Conservation (phyloP, 1,284 basidiomycete species). For the Cystobasidium sp. region DNA sequence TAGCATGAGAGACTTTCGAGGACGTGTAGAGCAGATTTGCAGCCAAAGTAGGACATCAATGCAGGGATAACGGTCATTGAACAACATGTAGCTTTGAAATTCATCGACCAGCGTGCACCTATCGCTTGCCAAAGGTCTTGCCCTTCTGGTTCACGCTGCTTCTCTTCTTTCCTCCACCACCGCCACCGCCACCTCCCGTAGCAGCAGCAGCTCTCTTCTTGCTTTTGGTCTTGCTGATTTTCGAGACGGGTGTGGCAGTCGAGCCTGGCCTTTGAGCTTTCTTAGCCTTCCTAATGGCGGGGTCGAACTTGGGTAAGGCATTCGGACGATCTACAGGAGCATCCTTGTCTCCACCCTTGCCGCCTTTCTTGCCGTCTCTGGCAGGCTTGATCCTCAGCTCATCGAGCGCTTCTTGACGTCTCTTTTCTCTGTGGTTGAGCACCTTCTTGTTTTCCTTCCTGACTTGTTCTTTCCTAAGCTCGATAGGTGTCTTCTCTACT, state of each 20-base stretch:
- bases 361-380: slow-evolving; percentile 74
- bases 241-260: neutral
- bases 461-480: slow-evolving; percentile 15
- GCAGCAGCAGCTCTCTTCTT: slow-evolving; percentile 9
- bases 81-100: too few species aligned
- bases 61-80: neutral
- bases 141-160: slow-evolving; percentile 27
- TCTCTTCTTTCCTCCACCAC: slow-evolving; percentile 1
- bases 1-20: too few species aligned
- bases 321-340: slow-evolving; percentile 6
- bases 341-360: slow-evolving; percentile 5
- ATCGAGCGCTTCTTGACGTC: slow-evolving; percentile 80
- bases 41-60: neutral
- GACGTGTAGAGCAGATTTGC: too few species aligned
- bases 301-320: slow-evolving; percentile 21
- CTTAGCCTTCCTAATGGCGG: slow-evolving; percentile 21
- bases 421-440: slow-evolving; percentile 78
- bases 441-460: slow-evolving; percentile 59
- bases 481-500: slow-evolving; percentile 41
- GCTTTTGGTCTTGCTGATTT: neutral
- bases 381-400: slow-evolving; percentile 58
- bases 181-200: neutral
- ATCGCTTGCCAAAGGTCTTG: slow-evolving; percentile 12
- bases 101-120: neutral
- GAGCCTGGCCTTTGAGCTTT: slow-evolving; percentile 26